Conservation (phyloP, 495 filamentous ascomycete species). For the Antarctomyces pellizariae region DNA sequence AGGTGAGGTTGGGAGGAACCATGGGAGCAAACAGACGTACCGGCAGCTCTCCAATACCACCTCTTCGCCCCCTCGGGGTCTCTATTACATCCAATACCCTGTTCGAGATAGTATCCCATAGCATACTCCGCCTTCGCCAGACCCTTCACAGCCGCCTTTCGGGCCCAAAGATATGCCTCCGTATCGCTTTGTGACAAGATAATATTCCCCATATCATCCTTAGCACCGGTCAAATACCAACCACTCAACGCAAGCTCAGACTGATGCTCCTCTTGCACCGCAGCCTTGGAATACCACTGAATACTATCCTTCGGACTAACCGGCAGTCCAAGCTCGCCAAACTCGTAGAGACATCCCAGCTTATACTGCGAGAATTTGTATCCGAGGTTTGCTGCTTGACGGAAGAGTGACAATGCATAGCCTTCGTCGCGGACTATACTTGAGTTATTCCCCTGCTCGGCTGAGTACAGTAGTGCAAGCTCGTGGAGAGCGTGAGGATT, state of each 20-base stretch:
- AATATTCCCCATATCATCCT: too few species aligned
- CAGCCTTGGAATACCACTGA: constrained; percentile 79
- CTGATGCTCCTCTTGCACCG: constrained; percentile 85
- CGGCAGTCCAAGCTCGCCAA: constrained; percentile 58
- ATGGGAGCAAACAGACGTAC: constrained; percentile 30
- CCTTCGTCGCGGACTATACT: constrained; percentile 54
- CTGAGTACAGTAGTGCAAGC: constrained; percentile 65
- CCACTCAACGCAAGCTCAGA: constrained; percentile 78
- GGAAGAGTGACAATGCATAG: constrained; percentile 59
- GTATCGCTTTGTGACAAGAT: constrained; percentile 82
- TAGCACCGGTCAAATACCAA: constrained; percentile 86
- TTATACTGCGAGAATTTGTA: constrained; percentile 92
- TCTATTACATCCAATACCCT: constrained; percentile 69
- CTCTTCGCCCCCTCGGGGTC: constrained; percentile 87
- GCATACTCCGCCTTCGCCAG: constrained; percentile 88
- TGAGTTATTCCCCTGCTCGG: constrained; percentile 33
- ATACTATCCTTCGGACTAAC: constrained; percentile 70
- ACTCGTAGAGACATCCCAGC: constrained; percentile 72
- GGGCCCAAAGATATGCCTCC: constrained; percentile 91
- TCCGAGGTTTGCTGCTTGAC: constrained; percentile 68
- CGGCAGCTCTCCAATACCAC: constrained; percentile 95
- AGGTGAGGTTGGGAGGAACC: constrained; percentile 1
- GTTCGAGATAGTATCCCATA: constrained; percentile 93
- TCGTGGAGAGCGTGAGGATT: constrained; percentile 95
- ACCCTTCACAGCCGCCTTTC: constrained; percentile 70